Conservation (phyloP, 768 basidiomycete species). For the Rhizopogon vinicolor region DNA sequence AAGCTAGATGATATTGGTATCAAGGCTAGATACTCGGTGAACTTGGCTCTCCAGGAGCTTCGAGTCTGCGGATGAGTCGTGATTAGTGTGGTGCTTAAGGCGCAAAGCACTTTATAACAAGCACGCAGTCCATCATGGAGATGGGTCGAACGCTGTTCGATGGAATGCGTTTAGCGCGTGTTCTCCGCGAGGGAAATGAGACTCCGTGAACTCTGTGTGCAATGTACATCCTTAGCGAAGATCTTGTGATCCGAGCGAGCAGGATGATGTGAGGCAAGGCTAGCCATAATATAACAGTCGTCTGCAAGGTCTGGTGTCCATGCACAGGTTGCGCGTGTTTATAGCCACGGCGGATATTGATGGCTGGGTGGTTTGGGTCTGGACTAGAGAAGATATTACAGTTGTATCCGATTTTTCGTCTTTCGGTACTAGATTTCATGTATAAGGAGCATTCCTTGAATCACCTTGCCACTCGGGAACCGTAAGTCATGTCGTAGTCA, state of each 20-base stretch:
- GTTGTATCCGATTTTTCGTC: too few species aligned
- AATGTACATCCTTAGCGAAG: not conserved
- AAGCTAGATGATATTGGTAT: conserved; percentile 7
- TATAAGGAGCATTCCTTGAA: too few species aligned
- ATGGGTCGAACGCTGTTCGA: conserved; percentile 3
- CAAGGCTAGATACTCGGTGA: conserved; percentile 1
- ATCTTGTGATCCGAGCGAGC: not conserved
- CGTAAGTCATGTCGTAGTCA: not conserved
- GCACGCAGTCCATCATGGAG: conserved; percentile 7
- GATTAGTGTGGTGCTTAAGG: conserved; percentile 13
- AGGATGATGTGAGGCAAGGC: not conserved
- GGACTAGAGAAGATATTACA: too few species aligned
- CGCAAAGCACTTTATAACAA: conserved; percentile 21
- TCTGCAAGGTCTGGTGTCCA: not conserved
- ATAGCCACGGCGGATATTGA: not conserved
- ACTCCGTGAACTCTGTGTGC: conserved; percentile 8
- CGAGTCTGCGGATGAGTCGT: conserved; percentile 34
- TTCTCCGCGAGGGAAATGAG: conserved; percentile 23
- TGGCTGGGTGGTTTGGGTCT: not conserved
- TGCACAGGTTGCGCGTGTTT: not conserved
- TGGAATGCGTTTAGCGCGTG: conserved; percentile 26
- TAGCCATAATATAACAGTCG: not conserved
- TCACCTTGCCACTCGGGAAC: too few species aligned
- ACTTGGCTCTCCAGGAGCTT: conserved; percentile 27
- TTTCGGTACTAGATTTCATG: too few species aligned